Evolutionary conservation across 805 yeast species (phyloP), one percentile per base, ranked within the genome.

Genomic region (Isabelozyma rhagii): DNA sequence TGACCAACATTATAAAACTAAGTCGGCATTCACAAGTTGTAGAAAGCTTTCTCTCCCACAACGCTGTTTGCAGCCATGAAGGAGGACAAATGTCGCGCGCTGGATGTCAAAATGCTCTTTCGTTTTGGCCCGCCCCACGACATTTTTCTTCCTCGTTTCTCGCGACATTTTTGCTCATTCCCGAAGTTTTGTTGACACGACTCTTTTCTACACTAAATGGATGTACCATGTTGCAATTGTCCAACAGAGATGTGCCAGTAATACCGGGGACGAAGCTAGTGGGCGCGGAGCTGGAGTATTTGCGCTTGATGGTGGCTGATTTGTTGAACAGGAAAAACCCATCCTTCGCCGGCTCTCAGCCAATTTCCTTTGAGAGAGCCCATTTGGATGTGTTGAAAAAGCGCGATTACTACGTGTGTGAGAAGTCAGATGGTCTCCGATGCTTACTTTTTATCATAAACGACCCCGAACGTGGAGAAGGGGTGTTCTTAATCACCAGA

Each of bases 321-420:
- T 87, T 53, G 63, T 86, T 58, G 74, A 81, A 56, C 71, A 84
- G 55, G 41, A 69, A 72, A 50, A 76, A 83, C 31, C 77, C 79
- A 40, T 73, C 78, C 14, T 92, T 92, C 59, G 96, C 97, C 2
- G 97, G 99, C 0, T 85, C 97, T 1, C 99, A 96, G 68, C 99
- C 99, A 0, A 89, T 93, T 2, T 89, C 97, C 25, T 92, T 94
- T 63, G 84, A 88, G 41, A 76, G 89, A 48, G 72, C 77, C 34
- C 97, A 93, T 68, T 73, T 94, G 21, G 81, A 82, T 44, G 81
- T 83, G 34, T 71, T 94, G 44, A 63, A 78, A 62, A 69, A 77
- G 3, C 83, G 84, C 51, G 98, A 96, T 60, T 94, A 92, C 63
- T 85, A 84, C 56, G 99, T 94, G 0, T 96, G 99, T 71, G 99